Evolutionary conservation across 441 rosid genomes (phyloP), one percentile per base, ranked within the genome.

Genomic region (Syzygium syzygioides): DNA sequence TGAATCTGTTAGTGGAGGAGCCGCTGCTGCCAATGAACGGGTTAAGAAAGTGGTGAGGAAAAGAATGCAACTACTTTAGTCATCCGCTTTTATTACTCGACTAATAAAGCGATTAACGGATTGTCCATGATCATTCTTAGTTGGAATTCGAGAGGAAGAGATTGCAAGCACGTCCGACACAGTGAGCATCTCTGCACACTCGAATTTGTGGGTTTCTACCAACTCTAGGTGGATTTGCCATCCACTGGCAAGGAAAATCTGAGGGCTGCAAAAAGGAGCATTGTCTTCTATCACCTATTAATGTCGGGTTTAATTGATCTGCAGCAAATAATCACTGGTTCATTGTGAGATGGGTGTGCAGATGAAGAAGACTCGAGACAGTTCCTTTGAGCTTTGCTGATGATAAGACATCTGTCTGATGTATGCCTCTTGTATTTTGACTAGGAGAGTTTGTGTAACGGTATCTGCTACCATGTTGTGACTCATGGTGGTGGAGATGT

Each of bases 31-130:
- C 93, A 96, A 96, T 92, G 96, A 96, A 55, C 94, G 98, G 86
- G 99, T 97, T 91, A 97, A 93, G 93, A 97, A 96, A 96, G 99
- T 97, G 97, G 99, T 96, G 93, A 94, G 96, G 32, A n/a, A 71
- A 86, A 54, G 53, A 85, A 62, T 62, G 60, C 87, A 20, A 34
- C 54, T 26, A 87, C 80, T 90, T 86, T 25, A 25, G 12, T 6
- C 83, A 53, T 64, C 55, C 4, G 9, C 55, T 54, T 12, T 55
- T 19, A 71, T 87, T 59, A 86, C 30, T 86, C 83, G 83, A 80
- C 87, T 5, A 19, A 37, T 41, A 55, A 52, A 83, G n/a, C n/a
- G 3, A 76, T 76, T 76, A 76, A 76, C 9, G 52, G 80, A 76
- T 45, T 76, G 28, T 76, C 83, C 83, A 37, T 4, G 17, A 76